A percentile compares a stretch with the other conserved stretches of the same genome.
Conservation (phyloP, 1,139 yeast genomes). For the Hyphopichia khmerensis region DNA sequence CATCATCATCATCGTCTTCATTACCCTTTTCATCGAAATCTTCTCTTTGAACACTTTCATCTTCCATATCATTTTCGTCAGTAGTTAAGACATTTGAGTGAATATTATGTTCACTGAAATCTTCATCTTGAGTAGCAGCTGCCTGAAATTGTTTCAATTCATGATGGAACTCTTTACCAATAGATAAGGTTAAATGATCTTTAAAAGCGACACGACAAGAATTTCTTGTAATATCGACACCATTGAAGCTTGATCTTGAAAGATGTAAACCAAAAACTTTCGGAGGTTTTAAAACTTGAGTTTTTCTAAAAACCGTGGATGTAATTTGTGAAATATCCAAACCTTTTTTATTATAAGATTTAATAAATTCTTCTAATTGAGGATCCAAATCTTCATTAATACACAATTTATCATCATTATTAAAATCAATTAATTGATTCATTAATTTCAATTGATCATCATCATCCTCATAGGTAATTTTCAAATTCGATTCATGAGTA, state of each 20-base stretch:
- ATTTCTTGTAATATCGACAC: slow-evolving; percentile 71
- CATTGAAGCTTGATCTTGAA: slow-evolving; percentile 76
- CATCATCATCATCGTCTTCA: slow-evolving; percentile 28
- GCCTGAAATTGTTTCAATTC: slow-evolving; percentile 37
- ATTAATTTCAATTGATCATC: slow-evolving; percentile 11
- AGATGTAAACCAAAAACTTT: slow-evolving; percentile 71
- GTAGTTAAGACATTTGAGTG: slow-evolving; percentile 37
- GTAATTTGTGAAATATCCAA: slow-evolving; percentile 47
- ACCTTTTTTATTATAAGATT: slow-evolving; percentile 42
- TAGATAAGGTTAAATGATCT: slow-evolving; percentile 53
- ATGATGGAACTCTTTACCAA: slow-evolving; percentile 44
- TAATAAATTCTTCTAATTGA: slow-evolving; percentile 45
- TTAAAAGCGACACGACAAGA: slow-evolving; percentile 69
- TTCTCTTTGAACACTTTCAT: slow-evolving; percentile 41
- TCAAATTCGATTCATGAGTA: slow-evolving; percentile 22
- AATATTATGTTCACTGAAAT: slow-evolving; percentile 7
- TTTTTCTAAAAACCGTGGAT: slow-evolving; percentile 66
- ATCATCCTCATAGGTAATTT: slow-evolving; percentile 14
- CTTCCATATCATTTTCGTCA: slow-evolving; percentile 47
- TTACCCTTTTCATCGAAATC: slow-evolving; percentile 41
- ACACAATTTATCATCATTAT: slow-evolving; percentile 32
- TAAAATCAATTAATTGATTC: slow-evolving; percentile 26
- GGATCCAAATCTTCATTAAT: slow-evolving; percentile 63
- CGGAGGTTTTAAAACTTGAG: slow-evolving; percentile 66
- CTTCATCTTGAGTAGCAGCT: slow-evolving; percentile 15